Base-by-base conservation (phyloP, 768 basidiomycete genomes). In the Mycena chlorophos region DNA sequence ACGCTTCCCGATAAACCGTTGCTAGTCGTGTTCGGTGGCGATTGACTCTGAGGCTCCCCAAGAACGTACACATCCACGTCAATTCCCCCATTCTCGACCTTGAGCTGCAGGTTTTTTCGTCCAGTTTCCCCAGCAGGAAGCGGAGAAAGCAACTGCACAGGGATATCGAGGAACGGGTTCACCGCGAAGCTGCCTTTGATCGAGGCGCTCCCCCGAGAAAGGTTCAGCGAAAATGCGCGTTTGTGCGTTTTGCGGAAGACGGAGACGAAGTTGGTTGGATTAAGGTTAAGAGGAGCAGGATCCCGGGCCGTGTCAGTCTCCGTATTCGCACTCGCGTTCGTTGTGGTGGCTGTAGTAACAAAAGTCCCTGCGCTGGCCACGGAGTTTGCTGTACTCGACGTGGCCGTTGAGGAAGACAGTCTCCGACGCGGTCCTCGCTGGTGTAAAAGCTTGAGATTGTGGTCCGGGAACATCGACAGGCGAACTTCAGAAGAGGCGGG, bases 1-100 rank as follows among this genome's bases (percentile, higher is more conserved):
- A 27, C 19, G 46, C 29, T 39, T 22, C 51, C 50, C 23, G 37
- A 37, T 37, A 26, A 17, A 5, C 25, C 8, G 45, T 39, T 43
- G 34, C 38, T 39, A 14, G 40, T n/a, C 37, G 38, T 49, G 28
- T 30, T 45, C 39, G 39, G 40, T 4, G 45, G 20, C 2, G n/a
- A n/a, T n/a, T n/a, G n/a, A n/a, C n/a, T n/a, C n/a, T n/a, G n/a
- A n/a, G 57, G 62, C 38, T 66, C 63, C 47, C 61, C 57, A 3
- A 75, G 61, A n/a, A 79, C 66, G 53, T 70, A 68, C 38, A 82
- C 67, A 20, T 78, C 71, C 8, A 75, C 76, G 28, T 75, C 68
- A 3, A 82, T 74, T 1, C 72, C 73, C 2, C 76, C 71, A 51
- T 71, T 70, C 56, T 70, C 70, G 0, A 76, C 75, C 49, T 68